Evolutionary conservation across 768 basidiomycete genomes (phyloP).

Genomic region (Tremella fuciformis): DNA sequence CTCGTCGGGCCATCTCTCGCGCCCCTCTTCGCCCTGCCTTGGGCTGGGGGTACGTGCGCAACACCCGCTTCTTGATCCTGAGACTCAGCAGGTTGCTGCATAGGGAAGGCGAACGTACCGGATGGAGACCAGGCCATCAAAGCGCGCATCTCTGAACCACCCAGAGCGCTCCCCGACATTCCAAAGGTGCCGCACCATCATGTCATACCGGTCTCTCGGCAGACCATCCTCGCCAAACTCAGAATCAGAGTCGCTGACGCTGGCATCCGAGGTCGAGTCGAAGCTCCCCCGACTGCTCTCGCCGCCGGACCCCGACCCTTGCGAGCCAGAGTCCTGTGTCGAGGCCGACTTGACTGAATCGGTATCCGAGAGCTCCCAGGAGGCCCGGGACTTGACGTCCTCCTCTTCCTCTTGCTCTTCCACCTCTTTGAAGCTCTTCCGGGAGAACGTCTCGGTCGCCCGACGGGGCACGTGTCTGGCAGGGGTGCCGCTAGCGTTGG

Average conservation of each 20-base stretch:
- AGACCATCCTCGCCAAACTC: constrained; percentile 27
- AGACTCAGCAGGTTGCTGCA: constrained; percentile 10
- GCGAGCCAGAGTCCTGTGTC: constrained; percentile 12
- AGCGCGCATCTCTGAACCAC: constrained; percentile 47
- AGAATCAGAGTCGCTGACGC: constrained; percentile 16
- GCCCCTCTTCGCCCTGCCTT: constrained; percentile 27
- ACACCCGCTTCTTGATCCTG: constrained; percentile 37
- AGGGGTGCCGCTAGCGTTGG: constrained; percentile 23
- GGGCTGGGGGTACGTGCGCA: constrained; percentile 37
- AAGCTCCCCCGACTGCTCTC: constrained; percentile 12
- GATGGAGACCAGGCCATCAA: constrained; percentile 47
- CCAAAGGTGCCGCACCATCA: constrained; percentile 50
- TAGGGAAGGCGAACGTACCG: constrained; percentile 30
- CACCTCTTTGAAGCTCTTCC: constrained; percentile 17
- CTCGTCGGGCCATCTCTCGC: constrained; percentile 28
- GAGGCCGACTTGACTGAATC: constrained; percentile 24
- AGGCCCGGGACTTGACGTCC: constrained; percentile 30
- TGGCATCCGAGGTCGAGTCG: constrained; percentile 16
- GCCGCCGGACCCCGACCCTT: background rate
- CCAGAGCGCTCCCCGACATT: constrained; percentile 39
- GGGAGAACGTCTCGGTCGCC: constrained; percentile 31
- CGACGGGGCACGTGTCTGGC: constrained; percentile 36
- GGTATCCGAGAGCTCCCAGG: constrained; percentile 43
- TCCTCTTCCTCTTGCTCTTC: constrained; percentile 26
- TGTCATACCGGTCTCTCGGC: constrained; percentile 36